Percentiles rank a stretch among this genome's conserved stretches.
phyloP scores from a whole-genome alignment of 768 basidiomycete species.

The Coprinopsis sp. region DNA sequence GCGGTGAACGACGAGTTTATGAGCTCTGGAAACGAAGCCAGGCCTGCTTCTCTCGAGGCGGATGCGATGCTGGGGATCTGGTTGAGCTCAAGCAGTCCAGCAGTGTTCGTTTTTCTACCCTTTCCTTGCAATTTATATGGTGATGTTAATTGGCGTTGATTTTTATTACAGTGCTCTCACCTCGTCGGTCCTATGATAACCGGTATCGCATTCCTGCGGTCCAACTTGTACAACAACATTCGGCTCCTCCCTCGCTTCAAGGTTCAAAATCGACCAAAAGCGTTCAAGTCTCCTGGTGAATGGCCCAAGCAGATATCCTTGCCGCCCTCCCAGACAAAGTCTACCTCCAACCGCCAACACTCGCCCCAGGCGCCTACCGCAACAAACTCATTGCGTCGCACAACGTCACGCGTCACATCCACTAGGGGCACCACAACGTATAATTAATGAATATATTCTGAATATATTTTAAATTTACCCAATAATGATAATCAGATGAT shows the following conservation, averaged over 20 bases:
- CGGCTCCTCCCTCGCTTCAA: constrained; percentile 51
- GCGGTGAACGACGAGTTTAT: constrained; percentile 51
- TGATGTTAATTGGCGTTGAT: too few species aligned
- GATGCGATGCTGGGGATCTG: constrained; percentile 52
- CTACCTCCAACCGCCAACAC: constrained; percentile 43
- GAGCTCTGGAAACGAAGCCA: constrained; percentile 56
- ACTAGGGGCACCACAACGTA: too few species aligned
- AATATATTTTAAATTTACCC: too few species aligned
- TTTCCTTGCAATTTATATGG: too few species aligned
- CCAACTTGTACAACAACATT: constrained; percentile 57
- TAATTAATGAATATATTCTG: too few species aligned
- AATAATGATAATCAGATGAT: too few species aligned
- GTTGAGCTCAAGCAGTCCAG: constrained; percentile 57
- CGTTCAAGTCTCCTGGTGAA: too few species aligned
- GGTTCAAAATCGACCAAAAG: constrained; percentile 70
- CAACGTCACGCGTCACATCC: too few species aligned
- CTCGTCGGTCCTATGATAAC: constrained; percentile 67
- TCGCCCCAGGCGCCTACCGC: constrained; percentile 65
- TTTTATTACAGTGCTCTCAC: constrained; percentile 43
- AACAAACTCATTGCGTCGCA: constrained; percentile 79
- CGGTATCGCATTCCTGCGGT: constrained; percentile 66
- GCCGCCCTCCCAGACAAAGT: constrained; percentile 25
- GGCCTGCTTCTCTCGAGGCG: constrained; percentile 45
- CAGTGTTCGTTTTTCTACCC: constrained; percentile 23
- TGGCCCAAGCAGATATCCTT: too few species aligned